Evolutionary conservation across 176 grass and related monocot genomes (phyloP), one percentile per base, ranked within the genome.

Genomic region (Rhynchospora tenuis): DNA sequence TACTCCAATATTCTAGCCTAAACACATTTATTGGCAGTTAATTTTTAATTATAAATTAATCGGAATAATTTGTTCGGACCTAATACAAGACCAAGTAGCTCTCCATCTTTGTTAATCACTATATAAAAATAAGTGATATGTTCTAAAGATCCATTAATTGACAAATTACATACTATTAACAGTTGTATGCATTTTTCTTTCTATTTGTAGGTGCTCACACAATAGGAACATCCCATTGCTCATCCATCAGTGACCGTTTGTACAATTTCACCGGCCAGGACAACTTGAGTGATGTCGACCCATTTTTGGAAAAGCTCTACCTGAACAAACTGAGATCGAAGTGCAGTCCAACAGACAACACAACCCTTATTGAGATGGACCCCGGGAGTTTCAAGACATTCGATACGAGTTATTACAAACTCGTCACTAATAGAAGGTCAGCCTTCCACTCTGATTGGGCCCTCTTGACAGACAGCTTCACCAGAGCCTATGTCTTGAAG

Each of bases 401-500:
- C 55, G 94, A 97, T 88, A 81, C 82, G 0, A 84, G 84, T 72
- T 97, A 97, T 84, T 97, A 94, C 82, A 84, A 89, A 8, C 78
- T 88, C 1, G 86, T 94, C 11, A 58, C 83, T 27, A 85, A 88
- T 83, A 70, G 79, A 2, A 82, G 80, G 79, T 92, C 88, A 0
- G 84, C 92, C 22, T 97, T 97, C 88, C 88, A 86, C 79, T 94
- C 94, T 1, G 94, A 97, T n/a, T 88, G 85, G 2, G 85, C 92
- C 8, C 88, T 97, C 0, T 83, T 97, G 43, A 29, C 59, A 22
- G 85, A 94, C 7, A 62, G 43, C 44, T 62, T 78, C 47, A 97
- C 91, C 13, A 89, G 46, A 67, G 86, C 75, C 0, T 94, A 94
- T 55, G 94, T 94, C 26, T 83, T 77, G 84, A 89, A 81, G 38